phyloP scores from a whole-genome alignment of 345 rosid species.

The Citrus mangshanensis region DNA sequence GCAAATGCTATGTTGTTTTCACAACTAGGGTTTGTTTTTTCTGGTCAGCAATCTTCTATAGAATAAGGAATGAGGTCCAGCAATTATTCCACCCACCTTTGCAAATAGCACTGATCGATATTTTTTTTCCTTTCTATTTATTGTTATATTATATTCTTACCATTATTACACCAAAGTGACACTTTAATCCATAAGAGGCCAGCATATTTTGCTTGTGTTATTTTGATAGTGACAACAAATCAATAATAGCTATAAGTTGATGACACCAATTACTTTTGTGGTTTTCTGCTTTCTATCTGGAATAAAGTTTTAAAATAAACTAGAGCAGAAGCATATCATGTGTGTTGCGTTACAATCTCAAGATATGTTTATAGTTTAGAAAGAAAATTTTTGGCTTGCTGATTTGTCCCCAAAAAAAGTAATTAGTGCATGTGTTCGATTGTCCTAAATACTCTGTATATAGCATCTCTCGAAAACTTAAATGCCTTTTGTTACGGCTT shows the following conservation, averaged over 20 bases:
- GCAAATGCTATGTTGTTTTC: conserved; percentile 15
- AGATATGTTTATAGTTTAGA: not conserved
- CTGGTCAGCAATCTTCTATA: conserved; percentile 8
- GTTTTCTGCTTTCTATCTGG: not conserved
- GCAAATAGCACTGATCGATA: conserved; percentile 10
- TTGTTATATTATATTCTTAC: conserved; percentile 16
- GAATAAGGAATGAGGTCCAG: conserved; percentile 40
- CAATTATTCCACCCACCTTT: conserved; percentile 27
- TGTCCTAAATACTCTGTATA: not conserved
- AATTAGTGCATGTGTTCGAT: not conserved
- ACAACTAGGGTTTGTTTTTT: conserved; percentile 1
- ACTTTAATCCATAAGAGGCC: not conserved
- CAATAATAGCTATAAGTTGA: not conserved
- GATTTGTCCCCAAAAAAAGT: not conserved
- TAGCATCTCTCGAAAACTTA: not conserved
- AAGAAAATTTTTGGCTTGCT: not conserved
- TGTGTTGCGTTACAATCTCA: not conserved
- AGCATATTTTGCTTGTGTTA: conserved; percentile 4
- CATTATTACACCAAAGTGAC: conserved; percentile 7
- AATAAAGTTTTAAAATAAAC: not conserved
- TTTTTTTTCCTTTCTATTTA: not conserved
- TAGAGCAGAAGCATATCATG: not conserved
- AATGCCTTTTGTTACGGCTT: not conserved
- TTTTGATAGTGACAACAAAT: not conserved
- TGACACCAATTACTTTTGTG: not conserved